Evolutionary conservation across 2,329 filamentous ascomycete species (phyloP).

Genomic region (Cytospora leucostoma): DNA sequence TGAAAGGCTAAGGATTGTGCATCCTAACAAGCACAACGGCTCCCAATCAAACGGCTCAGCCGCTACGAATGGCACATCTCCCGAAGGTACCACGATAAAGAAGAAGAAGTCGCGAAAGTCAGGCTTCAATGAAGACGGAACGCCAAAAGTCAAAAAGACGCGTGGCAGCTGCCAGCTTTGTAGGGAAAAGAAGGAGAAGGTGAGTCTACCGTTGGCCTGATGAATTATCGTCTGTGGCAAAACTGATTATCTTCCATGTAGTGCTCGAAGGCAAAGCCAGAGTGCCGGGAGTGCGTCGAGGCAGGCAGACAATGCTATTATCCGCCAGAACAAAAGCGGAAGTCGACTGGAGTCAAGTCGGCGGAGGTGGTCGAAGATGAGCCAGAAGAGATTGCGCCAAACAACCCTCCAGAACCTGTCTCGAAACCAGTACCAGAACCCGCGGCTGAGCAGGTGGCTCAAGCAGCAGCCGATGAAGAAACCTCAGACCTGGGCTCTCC

Average conservation of each 20-base stretch:
- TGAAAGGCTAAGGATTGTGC: slow-evolving; percentile 58
- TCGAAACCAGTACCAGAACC: slow-evolving; percentile 3
- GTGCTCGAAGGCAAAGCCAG: slow-evolving; percentile 41
- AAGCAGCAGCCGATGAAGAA: slow-evolving; percentile 19
- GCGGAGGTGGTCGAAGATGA: slow-evolving; percentile 16
- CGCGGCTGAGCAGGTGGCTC: background rate
- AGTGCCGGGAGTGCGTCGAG: slow-evolving; percentile 35
- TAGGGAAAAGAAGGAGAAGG: slow-evolving; percentile 35
- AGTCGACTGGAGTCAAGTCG: slow-evolving; percentile 3
- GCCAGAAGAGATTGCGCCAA: background rate
- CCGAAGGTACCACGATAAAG: slow-evolving; percentile 33
- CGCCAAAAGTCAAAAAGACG: slow-evolving; percentile 34
- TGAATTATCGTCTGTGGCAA: background rate
- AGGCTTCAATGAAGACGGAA: slow-evolving; percentile 33
- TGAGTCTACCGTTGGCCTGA: slow-evolving; percentile 21
- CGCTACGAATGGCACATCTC: slow-evolving; percentile 15
- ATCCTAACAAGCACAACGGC: slow-evolving; percentile 45
- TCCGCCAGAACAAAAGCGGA: slow-evolving; percentile 20
- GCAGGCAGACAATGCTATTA: slow-evolving; percentile 27
- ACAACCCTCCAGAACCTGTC: background rate
- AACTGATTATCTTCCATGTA: slow-evolving; percentile 6
- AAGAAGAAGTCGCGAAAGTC: slow-evolving; percentile 35
- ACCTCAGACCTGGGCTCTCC: slow-evolving; percentile 27
- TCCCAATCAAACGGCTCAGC: slow-evolving; percentile 30
- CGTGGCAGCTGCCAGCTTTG: slow-evolving; percentile 40